phyloP scores from a whole-genome alignment of 2,329 filamentous ascomycete species.

The Colletotrichum sp. region DNA sequence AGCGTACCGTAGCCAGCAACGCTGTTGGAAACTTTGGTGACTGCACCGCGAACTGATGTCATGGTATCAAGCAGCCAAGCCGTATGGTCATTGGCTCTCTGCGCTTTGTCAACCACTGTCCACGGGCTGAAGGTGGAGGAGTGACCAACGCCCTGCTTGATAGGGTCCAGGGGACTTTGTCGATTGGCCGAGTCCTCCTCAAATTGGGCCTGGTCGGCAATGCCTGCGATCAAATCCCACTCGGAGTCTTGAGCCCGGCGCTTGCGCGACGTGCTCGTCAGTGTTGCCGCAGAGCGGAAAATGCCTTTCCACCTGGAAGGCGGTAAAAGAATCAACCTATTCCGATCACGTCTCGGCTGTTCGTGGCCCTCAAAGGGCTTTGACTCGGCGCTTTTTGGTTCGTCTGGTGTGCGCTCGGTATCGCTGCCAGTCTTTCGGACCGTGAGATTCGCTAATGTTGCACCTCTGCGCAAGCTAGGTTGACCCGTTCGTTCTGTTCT shows the following conservation, averaged over 20 bases:
- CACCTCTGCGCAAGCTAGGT: neutral
- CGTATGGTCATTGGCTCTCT: neutral
- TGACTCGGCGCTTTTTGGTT: neutral
- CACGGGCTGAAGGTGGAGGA: neutral
- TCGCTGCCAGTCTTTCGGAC: neutral
- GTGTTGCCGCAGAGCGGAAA: neutral
- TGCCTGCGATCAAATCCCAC: constrained; percentile 32
- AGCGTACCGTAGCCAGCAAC: constrained; percentile 15
- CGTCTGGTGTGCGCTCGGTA: neutral
- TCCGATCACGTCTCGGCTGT: neutral
- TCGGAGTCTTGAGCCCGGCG: constrained; percentile 33
- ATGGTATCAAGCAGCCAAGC: constrained; percentile 15
- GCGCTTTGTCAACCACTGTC: neutral
- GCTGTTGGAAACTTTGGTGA: constrained; percentile 16
- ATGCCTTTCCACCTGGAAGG: neutral
- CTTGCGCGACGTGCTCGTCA: constrained; percentile 25
- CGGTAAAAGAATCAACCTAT: neutral
- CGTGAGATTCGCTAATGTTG: neutral
- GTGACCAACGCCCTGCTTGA: neutral
- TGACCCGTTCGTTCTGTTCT: neutral
- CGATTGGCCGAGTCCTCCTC: neutral
- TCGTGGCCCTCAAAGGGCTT: neutral
- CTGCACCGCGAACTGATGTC: constrained; percentile 19
- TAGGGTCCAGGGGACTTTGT: neutral
- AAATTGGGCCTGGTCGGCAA: neutral